Base-by-base conservation (phyloP, 495 filamentous ascomycete species). In the Xanthoparmelia taractica region DNA sequence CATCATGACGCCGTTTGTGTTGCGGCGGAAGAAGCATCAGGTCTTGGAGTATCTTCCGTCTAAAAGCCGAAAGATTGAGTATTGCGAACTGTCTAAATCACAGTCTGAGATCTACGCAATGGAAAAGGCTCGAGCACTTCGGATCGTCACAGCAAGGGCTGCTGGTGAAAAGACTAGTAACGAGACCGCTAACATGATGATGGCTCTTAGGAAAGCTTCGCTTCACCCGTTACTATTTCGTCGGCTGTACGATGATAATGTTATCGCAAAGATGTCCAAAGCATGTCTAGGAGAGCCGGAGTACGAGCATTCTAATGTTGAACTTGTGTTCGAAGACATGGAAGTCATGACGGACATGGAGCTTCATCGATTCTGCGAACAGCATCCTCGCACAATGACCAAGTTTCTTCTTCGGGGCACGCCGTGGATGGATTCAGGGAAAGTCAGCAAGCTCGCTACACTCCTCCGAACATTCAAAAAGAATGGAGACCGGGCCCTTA, bases 381-480 rank as follows among this genome's bases (percentile, higher is more conserved):
- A 84, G 17, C 84, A 92, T 65, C 81, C 85, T 6, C 76, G 76
- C 15, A 88, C 85, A 23, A 84, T 98, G 55, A 77, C 80, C 1
- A 81, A 83, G 40, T 92, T 86, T 69, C 82, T 84, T 56, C 77
- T 97, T 43, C 82, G 87, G 40, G 81, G 87, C 57, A 73, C 85
- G 23, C 86, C 91, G 57, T 97, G 92, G 91, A 89, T 96, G 83
- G 84, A 95, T 64, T 87, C 86, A n/a, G 93, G 92, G 25, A 98
- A 98, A 71, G 85, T 97, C 38, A 79, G 85, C 60, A 84, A 87
- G 45, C 80, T 98, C 23, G 79, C 85, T 47, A 81, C 86, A 63
- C 81, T 98, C 33, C 79, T 97, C 0, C 76, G 77, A 15, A 72
- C 79, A 10, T 96, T 89, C 76, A 87, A 85, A 68, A 78, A 81